Percentiles rank a stretch among this genome's conserved stretches.
phyloP scores from a whole-genome alignment of 331 rosid species.

The Malus hybrid region DNA sequence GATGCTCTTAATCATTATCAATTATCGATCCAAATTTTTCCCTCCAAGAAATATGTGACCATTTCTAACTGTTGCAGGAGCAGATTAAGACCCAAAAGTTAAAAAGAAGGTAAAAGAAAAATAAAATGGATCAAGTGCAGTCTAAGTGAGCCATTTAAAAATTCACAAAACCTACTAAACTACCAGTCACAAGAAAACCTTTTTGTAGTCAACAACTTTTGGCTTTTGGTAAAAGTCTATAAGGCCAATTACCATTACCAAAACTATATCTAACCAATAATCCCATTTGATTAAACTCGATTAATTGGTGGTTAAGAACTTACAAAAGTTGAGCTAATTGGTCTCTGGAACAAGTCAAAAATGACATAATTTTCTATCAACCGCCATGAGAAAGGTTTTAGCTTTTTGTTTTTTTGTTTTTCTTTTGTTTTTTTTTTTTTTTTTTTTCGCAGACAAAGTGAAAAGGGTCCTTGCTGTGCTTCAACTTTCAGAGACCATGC shows the following conservation, averaged over 20 bases:
- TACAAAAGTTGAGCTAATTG: slow-evolving; percentile 13
- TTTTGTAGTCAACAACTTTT: slow-evolving; percentile 2
- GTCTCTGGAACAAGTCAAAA: slow-evolving; percentile 38
- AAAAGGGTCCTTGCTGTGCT: slow-evolving; percentile 12
- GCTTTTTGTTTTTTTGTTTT: background rate
- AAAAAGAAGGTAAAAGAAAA: background rate
- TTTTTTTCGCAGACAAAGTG: slow-evolving; percentile 22
- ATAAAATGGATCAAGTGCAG: background rate
- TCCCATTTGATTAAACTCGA: background rate
- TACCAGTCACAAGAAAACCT: slow-evolving; percentile 1
- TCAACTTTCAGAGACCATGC: slow-evolving; percentile 39
- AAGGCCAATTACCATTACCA: slow-evolving; percentile 1
- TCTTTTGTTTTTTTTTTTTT: too few species aligned
- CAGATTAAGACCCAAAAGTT: background rate
- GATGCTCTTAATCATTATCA: slow-evolving; percentile 9
- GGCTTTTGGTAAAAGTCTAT: background rate
- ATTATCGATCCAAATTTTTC: background rate
- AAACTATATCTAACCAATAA: background rate
- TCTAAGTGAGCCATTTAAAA: background rate
- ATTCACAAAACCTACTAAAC: background rate
- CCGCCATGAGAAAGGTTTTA: slow-evolving; percentile 11
- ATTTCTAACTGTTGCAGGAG: background rate
- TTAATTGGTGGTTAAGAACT: background rate
- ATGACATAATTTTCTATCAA: slow-evolving; percentile 14
- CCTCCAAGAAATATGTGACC: background rate